Percentiles rank a stretch among this genome's conserved stretches.
phyloP scores from a whole-genome alignment of 768 basidiomycete genomes.

The Cystobasidium tubakii region DNA sequence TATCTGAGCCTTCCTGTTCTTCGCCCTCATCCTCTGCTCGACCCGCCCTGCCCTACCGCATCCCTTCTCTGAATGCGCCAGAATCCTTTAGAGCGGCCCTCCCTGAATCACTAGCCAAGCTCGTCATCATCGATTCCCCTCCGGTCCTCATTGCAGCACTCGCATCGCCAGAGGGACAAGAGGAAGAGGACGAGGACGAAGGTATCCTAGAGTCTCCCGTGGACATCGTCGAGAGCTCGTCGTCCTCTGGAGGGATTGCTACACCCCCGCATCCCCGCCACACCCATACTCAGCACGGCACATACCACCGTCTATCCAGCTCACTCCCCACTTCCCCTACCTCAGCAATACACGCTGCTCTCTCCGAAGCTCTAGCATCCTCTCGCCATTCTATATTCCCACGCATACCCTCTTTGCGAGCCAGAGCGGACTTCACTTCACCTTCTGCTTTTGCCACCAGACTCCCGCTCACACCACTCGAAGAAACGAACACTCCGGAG shows the following conservation, averaged over 20 bases:
- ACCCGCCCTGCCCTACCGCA: background rate
- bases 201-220: background rate
- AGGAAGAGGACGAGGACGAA: no score
- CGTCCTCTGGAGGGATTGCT: background rate
- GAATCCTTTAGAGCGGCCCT: background rate
- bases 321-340: background rate
- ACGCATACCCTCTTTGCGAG: background rate
- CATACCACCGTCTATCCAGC: background rate
- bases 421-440: background rate
- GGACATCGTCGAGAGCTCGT: background rate
- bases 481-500: slow-evolving; percentile 22
- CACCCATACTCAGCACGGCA: background rate
- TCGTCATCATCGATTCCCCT: background rate
- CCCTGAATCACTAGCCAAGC: background rate
- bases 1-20: background rate
- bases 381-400: background rate
- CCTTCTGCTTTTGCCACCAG: background rate
- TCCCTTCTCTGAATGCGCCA: background rate
- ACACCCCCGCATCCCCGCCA: background rate
- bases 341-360: background rate
- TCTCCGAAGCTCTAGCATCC: background rate
- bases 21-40: background rate
- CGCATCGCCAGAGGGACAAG: background rate
- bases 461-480: slow-evolving; percentile 19
- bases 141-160: background rate